These are phyloP conservation scores for Trapa bicornis DNA, from an alignment of 345 rosid species.

Conservation along the genomic window DNA sequence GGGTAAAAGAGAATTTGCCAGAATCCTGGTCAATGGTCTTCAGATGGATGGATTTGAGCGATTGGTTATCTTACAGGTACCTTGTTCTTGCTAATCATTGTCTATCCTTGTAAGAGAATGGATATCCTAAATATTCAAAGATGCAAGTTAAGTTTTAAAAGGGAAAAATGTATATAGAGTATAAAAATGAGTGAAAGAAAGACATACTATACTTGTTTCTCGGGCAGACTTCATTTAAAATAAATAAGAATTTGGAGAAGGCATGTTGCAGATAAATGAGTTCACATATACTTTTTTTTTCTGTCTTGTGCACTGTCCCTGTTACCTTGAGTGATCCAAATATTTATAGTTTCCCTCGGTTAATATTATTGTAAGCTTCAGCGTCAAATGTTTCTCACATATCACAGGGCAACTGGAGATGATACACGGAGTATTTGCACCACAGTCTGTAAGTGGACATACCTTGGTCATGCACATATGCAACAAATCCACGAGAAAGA, in stretches of 20 bases:
- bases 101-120: background rate
- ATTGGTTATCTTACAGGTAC: conserved; percentile 90
- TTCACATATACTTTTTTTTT: background rate
- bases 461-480: conserved; percentile 99
- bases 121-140: background rate
- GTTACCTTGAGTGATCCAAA: background rate
- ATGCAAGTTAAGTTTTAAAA: background rate
- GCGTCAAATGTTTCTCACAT: conserved; percentile 1
- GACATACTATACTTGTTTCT: background rate
- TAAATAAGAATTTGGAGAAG: background rate
- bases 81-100: conserved; percentile 6
- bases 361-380: background rate
- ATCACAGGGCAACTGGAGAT: conserved; percentile 81
- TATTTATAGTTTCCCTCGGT: background rate
- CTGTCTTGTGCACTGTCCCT: background rate
- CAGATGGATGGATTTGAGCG: conserved; percentile 99
- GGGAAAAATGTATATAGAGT: no score
- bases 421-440: conserved; percentile 96
- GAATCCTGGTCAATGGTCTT: conserved; percentile 95
- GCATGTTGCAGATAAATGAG: background rate
- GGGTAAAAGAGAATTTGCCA: conserved; percentile 92
- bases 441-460: conserved; percentile 93
- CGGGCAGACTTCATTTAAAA: background rate
- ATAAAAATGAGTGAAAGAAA: background rate
- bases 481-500: conserved; percentile 56